These are phyloP conservation scores for Euphorbia pulcherrima DNA, from an alignment of 345 rosid genomes.

Conservation along the genomic window DNA sequence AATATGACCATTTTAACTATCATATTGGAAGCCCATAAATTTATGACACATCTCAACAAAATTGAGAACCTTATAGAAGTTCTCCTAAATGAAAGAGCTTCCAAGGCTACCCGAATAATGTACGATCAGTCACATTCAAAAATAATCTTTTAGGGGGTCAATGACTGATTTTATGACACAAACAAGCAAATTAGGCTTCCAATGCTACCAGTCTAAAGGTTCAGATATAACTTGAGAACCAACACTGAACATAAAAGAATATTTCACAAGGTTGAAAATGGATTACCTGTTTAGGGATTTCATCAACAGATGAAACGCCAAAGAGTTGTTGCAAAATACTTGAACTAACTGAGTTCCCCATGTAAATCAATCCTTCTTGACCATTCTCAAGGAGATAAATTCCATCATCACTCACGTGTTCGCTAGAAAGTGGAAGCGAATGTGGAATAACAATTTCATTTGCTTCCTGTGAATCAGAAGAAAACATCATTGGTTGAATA, in stretches of 20 bases:
- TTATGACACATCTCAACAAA: neutral
- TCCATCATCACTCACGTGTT: conserved; percentile 72
- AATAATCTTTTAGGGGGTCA: neutral
- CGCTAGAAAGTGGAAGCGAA: conserved; percentile 79
- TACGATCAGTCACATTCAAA: neutral
- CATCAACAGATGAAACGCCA: conserved; percentile 54
- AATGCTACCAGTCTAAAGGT: neutral
- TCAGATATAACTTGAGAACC: neutral
- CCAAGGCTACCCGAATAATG: neutral
- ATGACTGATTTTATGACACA: neutral
- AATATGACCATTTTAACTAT: neutral
- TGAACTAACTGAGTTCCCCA: conserved; percentile 66
- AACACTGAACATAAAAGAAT: neutral
- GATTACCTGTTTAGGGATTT: conserved; percentile 69
- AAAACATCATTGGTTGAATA: conserved; percentile 8
- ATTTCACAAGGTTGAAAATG: conserved; percentile 4
- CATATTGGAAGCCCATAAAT: neutral
- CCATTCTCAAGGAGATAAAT: conserved; percentile 94
- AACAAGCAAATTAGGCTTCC: neutral
- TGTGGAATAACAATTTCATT: conserved; percentile 57
- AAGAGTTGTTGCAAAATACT: conserved; percentile 62
- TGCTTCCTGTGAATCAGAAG: conserved; percentile 45
- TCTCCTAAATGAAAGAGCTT: neutral
- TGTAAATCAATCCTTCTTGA: conserved; percentile 73
- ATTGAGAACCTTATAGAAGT: neutral